A percentile compares a stretch with the other conserved stretches of the same genome.
Evolutionary conservation across 2,329 filamentous ascomycete genomes (phyloP).

Genomic region (Colletotrichum spinosum): DNA sequence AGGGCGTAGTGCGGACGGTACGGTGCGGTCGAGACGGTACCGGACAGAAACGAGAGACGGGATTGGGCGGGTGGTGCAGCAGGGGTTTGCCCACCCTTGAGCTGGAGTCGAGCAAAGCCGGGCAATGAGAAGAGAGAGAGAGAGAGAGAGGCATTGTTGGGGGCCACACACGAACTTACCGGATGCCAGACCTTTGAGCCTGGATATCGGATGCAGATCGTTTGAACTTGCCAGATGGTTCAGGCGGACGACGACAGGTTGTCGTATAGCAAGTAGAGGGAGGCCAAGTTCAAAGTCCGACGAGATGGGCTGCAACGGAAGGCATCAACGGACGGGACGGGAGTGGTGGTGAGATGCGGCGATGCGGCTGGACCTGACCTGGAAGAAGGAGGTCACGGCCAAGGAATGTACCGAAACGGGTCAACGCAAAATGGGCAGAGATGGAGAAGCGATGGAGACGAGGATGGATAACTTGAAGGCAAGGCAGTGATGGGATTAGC

Average conservation of each 20-base stretch:
- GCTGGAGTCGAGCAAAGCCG: conserved; percentile 27
- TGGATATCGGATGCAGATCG: no score
- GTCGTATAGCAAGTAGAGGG: not conserved
- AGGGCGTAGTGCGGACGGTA: conserved; percentile 17
- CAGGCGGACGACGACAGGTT: no score
- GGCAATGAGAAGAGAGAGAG: conserved; percentile 19
- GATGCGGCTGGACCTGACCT: conserved; percentile 22
- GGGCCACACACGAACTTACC: conserved; percentile 26
- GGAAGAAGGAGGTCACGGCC: conserved; percentile 27
- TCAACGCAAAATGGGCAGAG: conserved; percentile 21
- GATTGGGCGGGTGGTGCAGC: conserved; percentile 32
- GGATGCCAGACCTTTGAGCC: not conserved
- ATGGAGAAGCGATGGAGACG: not conserved
- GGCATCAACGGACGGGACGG: conserved; percentile 25
- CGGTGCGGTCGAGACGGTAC: not conserved
- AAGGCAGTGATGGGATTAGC: conserved; percentile 21
- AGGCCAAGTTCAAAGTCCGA: not conserved
- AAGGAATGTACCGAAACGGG: conserved; percentile 36
- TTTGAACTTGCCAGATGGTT: no score
- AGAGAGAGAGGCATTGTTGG: conserved; percentile 15
- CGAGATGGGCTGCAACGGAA: conserved; percentile 1
- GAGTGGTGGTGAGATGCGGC: conserved; percentile 33
- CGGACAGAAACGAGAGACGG: conserved; percentile 33
- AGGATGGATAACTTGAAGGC: no score
- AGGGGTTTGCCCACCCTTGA: conserved; percentile 32